Evolutionary conservation across 768 basidiomycete genomes (phyloP).

Genomic region (Lanmaoa rubissima): DNA sequence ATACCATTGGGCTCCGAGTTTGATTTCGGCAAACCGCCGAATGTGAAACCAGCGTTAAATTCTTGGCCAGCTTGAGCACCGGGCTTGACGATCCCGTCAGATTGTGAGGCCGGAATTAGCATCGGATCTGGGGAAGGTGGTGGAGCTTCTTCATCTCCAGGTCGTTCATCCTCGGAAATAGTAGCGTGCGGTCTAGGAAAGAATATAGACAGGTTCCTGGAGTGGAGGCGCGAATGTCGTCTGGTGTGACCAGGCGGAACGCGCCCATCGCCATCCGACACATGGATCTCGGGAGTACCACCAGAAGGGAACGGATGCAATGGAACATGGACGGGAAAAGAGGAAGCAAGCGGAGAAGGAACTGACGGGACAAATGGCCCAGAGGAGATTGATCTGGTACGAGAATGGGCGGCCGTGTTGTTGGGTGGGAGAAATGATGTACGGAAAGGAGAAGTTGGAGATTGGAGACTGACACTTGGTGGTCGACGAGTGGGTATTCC

Average conservation of each 20-base stretch:
- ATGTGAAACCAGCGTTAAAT: constrained; percentile 59
- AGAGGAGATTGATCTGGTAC: constrained; percentile 36
- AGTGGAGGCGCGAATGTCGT: constrained; percentile 75
- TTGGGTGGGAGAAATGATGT: constrained; percentile 20
- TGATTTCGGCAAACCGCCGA: constrained; percentile 49
- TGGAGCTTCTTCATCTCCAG: constrained; percentile 46
- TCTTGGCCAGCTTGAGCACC: constrained; percentile 35
- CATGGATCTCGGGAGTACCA: constrained; percentile 19
- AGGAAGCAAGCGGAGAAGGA: constrained; percentile 29
- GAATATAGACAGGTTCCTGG: constrained; percentile 87
- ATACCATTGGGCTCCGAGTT: constrained; percentile 20
- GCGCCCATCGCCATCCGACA: constrained; percentile 11
- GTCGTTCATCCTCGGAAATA: constrained; percentile 66
- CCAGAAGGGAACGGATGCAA: constrained; percentile 25
- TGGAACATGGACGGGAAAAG: constrained; percentile 28
- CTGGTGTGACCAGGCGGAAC: constrained; percentile 31
- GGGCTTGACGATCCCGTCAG: constrained; percentile 23
- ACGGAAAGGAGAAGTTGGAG: constrained; percentile 34
- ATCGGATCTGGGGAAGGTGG: constrained; percentile 43
- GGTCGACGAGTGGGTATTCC: constrained; percentile 30
- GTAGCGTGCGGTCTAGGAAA: constrained; percentile 71
- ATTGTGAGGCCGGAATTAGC: constrained; percentile 42
- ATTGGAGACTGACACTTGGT: constrained; percentile 20
- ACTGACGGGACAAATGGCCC: constrained; percentile 26
- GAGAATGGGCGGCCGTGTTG: constrained; percentile 19